Percentiles rank a stretch among this genome's conserved stretches.
These are phyloP conservation scores for Xylariaceae sp. DNA, from an alignment of 2,329 filamentous ascomycete species.

Conservation along the genomic window DNA sequence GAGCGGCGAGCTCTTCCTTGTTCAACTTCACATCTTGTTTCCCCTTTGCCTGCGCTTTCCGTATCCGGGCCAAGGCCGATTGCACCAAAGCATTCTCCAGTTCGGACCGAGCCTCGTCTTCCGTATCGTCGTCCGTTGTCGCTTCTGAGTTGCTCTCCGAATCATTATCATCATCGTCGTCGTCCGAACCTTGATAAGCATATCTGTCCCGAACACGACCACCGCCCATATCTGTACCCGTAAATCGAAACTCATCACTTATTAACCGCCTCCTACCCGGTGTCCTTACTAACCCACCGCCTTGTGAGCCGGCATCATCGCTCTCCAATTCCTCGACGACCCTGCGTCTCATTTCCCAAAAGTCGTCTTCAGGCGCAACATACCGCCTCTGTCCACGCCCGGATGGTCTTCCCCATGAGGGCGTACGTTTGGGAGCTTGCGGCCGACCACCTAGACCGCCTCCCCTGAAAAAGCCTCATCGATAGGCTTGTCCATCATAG, in stretches of 20 bases:
- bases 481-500: conserved; percentile 96
- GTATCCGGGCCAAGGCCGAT: conserved; percentile 73
- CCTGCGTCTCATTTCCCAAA: conserved; percentile 38
- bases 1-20: conserved; percentile 71
- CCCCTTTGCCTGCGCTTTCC: conserved; percentile 68
- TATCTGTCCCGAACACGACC: conserved; percentile 36
- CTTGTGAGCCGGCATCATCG: conserved; percentile 52
- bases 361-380: conserved; percentile 46
- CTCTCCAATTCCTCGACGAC: conserved; percentile 65
- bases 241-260: conserved; percentile 57
- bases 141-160: conserved; percentile 46
- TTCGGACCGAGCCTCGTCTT: conserved; percentile 52
- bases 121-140: conserved; percentile 43
- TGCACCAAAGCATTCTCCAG: conserved; percentile 72
- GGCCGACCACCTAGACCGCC: conserved; percentile 99
- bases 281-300: conserved; percentile 44
- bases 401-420: conserved; percentile 99
- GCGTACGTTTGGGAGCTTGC: conserved; percentile 93
- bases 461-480: conserved; percentile 99
- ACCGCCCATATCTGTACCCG: conserved; percentile 52
- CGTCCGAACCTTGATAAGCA: conserved; percentile 36
- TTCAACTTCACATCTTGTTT: conserved; percentile 74
- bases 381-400: conserved; percentile 69
- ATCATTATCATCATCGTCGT: conserved; percentile 41
- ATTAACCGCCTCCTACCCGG: conserved; percentile 44